These are phyloP conservation scores for Rhizomucor pusillus DNA, from an alignment of 371 early-diverging fungal species.

Conservation along the genomic window DNA sequence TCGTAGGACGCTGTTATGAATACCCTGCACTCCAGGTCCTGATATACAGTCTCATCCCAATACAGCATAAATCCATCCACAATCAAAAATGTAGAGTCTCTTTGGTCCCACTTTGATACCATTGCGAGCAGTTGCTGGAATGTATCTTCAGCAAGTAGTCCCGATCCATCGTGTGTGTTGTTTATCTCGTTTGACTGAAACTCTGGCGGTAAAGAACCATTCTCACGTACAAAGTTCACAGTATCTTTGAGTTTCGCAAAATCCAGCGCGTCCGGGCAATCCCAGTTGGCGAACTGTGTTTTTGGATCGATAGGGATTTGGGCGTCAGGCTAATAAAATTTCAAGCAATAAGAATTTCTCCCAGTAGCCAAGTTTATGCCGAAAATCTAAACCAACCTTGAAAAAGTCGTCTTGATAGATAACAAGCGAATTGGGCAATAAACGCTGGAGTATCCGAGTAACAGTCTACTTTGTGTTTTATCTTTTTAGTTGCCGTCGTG, in stretches of 20 bases:
- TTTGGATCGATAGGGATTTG: constrained; percentile 66
- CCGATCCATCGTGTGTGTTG: constrained; percentile 47
- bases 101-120: not conserved
- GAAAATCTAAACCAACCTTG: constrained; percentile 39
- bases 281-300: constrained; percentile 78
- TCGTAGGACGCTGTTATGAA: constrained; percentile 61
- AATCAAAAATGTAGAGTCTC: constrained; percentile 48
- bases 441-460: constrained; percentile 51
- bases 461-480: constrained; percentile 46
- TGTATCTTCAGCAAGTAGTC: not conserved
- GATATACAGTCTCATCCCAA: constrained; percentile 35
- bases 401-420: constrained; percentile 88
- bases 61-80: constrained; percentile 87
- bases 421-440: constrained; percentile 60
- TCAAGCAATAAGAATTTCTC: not conserved
- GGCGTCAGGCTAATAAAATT: constrained; percentile 42
- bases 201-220: constrained; percentile 38
- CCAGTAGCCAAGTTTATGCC: not conserved
- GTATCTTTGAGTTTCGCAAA: constrained; percentile 44
- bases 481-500: not conserved
- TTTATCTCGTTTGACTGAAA: constrained; percentile 48
- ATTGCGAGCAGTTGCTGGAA: not conserved
- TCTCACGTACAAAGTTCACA: constrained; percentile 35
- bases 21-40: constrained; percentile 53
- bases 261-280: constrained; percentile 80